Evolutionary conservation across 1,284 basidiomycete species (phyloP).

Genomic region (Ganoderma sinense): DNA sequence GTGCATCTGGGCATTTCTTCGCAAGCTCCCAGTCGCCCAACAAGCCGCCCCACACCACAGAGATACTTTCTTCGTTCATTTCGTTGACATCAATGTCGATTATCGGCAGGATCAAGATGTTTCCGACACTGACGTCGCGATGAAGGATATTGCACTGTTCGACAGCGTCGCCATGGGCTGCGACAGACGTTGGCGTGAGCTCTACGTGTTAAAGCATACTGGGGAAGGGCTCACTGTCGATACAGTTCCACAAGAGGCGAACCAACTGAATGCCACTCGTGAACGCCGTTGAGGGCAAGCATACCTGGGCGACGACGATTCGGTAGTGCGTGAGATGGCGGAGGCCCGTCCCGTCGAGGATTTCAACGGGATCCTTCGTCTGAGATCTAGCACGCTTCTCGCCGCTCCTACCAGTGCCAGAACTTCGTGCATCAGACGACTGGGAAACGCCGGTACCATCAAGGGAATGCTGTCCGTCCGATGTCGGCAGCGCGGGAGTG

Average conservation of each 20-base stretch:
- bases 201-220: no score
- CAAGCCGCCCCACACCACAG: constrained; percentile 5
- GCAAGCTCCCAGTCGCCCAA: constrained; percentile 24
- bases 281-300: constrained; percentile 7
- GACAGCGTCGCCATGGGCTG: constrained; percentile 14
- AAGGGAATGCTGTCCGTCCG: no score
- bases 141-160: constrained; percentile 1
- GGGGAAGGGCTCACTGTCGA: constrained; percentile 6
- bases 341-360: not conserved
- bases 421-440: no score
- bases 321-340: constrained; percentile 16
- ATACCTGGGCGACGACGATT: constrained; percentile 20
- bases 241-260: not conserved
- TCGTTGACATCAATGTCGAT: not conserved
- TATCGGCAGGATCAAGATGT: constrained; percentile 20
- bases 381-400: not conserved
- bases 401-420: not conserved
- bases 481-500: not conserved
- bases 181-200: no score
- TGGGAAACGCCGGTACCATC: no score
- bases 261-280: constrained; percentile 7
- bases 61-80: not conserved
- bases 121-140: constrained; percentile 24
- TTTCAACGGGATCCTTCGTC: not conserved
- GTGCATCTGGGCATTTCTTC: not conserved